Conservation (phyloP, 78 protist species). For the slime mould (Dictyostelium discoideum) region DNA sequence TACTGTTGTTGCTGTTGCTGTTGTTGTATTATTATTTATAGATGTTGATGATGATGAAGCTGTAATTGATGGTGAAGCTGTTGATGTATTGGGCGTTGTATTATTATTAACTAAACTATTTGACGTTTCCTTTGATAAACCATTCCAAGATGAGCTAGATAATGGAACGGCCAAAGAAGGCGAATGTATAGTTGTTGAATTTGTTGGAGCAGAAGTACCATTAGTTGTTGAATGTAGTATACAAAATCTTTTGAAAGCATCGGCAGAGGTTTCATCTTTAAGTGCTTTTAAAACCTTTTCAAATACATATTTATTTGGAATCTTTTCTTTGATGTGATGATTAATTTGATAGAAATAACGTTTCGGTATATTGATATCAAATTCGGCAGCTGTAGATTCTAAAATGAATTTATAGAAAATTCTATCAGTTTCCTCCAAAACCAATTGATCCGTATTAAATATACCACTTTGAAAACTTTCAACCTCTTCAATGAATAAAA, state of each 20-base stretch:
- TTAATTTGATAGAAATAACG: slow-evolving; percentile 9
- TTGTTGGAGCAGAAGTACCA: background rate
- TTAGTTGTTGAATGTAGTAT: background rate
- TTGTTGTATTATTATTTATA: background rate
- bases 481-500: slow-evolving; percentile 44
- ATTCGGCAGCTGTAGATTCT: background rate
- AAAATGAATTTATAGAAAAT: background rate
- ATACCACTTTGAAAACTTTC: slow-evolving; percentile 6
- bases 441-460: background rate
- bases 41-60: background rate
- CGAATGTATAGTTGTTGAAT: background rate
- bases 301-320: background rate
- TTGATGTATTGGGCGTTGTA: background rate
- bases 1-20: background rate
- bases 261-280: slow-evolving; percentile 20
- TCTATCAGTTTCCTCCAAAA: slow-evolving; percentile 24
- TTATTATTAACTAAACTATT: background rate
- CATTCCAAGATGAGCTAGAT: slow-evolving; percentile 52
- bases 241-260: slow-evolving; percentile 54
- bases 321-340: slow-evolving; percentile 8
- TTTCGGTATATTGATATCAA: background rate
- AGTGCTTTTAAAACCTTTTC: slow-evolving; percentile 35
- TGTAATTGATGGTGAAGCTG: background rate
- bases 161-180: slow-evolving; percentile 49
- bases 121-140: slow-evolving; percentile 7